Evolutionary conservation across 2,329 filamentous ascomycete genomes (phyloP), one percentile per base, ranked within the genome.

Genomic region (Leptographium procerum): DNA sequence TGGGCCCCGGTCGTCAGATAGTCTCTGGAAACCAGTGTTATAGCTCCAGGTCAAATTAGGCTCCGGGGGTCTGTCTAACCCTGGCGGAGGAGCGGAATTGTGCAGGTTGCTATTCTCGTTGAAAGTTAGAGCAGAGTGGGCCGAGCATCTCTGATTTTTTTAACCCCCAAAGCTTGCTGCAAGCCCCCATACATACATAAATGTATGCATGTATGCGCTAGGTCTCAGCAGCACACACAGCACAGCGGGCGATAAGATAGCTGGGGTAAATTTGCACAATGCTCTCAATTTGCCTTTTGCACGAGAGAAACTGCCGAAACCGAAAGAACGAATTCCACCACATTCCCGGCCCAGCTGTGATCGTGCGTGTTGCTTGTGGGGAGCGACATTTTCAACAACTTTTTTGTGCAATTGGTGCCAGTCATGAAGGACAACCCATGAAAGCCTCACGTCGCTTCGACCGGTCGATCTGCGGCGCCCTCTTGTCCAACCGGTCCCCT

Each of bases 381-480:
- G 24, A 19, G 47, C 47, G 24, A 52, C 47, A 50, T 9, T 33
- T n/a, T n/a, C n/a, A n/a, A 50, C 47, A 19, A 50, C 26, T 22
- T 14, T 26, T 7, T 40, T 48, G 24, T 33, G 31, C 62, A 65
- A n/a, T n/a, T 64, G 64, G 65, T 63, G 66, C 62, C 28, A 65
- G 74, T 64, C 71, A 80, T 80, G 77, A 73, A 70, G 74, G 76
- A 73, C 73, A 75, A 71, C 80, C 74, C 78, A 84, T 84, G 81
- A 83, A 77, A 79, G 72, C 77, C 72, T 72, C 76, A 66, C 77
- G 73, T 73, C 78, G 77, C 78, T 76, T 82, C 72, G 78, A 83
- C 72, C 73, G 79, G 75, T 79, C 78, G 74, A 76, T 80, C 74
- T 80, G 76, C 73, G 74, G 77, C 75, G 77, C 78, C 69, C 75